Base-by-base conservation (phyloP, 495 filamentous ascomycete species). In the Podospora comata region DNA sequence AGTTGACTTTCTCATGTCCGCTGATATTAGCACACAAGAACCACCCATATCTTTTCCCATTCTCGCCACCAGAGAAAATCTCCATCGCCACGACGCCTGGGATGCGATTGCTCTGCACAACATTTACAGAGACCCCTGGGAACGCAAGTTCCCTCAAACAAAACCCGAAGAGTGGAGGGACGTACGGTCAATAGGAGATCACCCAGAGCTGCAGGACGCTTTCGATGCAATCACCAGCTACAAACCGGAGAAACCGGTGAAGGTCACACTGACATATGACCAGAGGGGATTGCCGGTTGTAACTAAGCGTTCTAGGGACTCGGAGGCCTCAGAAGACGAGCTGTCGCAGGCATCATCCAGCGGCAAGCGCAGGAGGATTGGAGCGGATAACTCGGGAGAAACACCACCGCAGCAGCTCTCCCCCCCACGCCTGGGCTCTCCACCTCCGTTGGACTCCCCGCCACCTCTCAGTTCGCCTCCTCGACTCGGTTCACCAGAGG, bases 71-170 rank as follows among this genome's bases (percentile, higher is more conserved):
- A 2, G 26, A 6, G 19, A 32, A 0, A 68, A 68, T 34, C 54
- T n/a, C 0, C 54, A 64, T 44, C 67, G 67, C 4, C 55, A 64
- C 15, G 61, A 68, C 30, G 30, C 53, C 1, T 65, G 67, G 67
- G 61, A 64, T 28, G 67, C 67, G 27, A 68, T 65, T 15, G 67
- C 62, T 2, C 30, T 68, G 23, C 67, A 68, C 18, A 54, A 61
- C 23, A 23, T 68, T 0, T 68, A 53, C 19, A 53, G 67, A 3
- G 67, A 68, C 19, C 67, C 62, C 16, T 65, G 67, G 67, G 67
- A 68, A 19, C 67, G 62, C 18, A 65, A 60, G 20, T 19, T 60
- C 23, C 61, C 67, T 2, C n/a, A 55, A 2, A 58, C 48, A 0
- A 65, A 54, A n/a, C 67, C 67, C 3, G 32, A 64, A 0, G 30